A percentile compares a stretch with the other conserved stretches of the same genome.
phyloP scores from a whole-genome alignment of 352 stramenopile genomes.

The Globisporangium iwayamae region DNA sequence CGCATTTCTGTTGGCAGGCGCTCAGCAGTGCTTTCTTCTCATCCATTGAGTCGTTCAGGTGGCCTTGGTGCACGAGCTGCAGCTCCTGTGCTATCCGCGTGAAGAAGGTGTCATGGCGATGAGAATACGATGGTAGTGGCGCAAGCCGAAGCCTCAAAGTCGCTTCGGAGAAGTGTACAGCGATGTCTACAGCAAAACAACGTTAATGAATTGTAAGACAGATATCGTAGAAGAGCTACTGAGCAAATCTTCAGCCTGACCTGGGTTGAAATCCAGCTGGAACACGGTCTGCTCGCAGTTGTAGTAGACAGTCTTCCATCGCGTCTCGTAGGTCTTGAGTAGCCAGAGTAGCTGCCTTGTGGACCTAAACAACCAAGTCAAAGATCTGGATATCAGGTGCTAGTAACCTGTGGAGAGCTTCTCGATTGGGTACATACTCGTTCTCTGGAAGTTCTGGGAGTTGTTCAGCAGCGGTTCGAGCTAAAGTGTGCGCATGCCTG shows the following conservation, averaged over 20 bases:
- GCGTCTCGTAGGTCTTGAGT: slow-evolving; percentile 29
- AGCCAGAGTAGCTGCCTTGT: slow-evolving; percentile 38
- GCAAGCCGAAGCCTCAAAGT: slow-evolving; percentile 27
- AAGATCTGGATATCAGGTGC: too few species aligned
- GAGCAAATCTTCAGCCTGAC: slow-evolving; percentile 15
- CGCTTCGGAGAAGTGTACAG: slow-evolving; percentile 26
- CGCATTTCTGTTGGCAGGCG: slow-evolving; percentile 24
- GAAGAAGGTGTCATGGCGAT: slow-evolving; percentile 24
- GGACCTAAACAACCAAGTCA: slow-evolving; percentile 20
- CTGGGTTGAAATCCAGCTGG: slow-evolving; percentile 44
- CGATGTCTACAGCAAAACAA: slow-evolving; percentile 24
- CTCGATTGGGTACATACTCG: slow-evolving; percentile 12
- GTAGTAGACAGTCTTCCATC: slow-evolving; percentile 48
- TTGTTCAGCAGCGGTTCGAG: slow-evolving; percentile 7
- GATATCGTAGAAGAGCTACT: too few species aligned
- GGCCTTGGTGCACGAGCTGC: slow-evolving; percentile 30
- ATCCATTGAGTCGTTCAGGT: slow-evolving; percentile 29
- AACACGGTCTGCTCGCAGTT: slow-evolving; percentile 43
- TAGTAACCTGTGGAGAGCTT: too few species aligned
- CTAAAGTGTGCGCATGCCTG: slow-evolving; percentile 30
- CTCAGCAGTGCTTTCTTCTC: slow-evolving; percentile 31
- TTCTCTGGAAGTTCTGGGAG: slow-evolving; percentile 16
- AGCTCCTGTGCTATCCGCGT: slow-evolving; percentile 36
- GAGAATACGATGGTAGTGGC: slow-evolving; percentile 15
- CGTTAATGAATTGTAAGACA: not conserved